Conservation (phyloP, 139 green algal genomes). For the Penium margaritaceum region DNA sequence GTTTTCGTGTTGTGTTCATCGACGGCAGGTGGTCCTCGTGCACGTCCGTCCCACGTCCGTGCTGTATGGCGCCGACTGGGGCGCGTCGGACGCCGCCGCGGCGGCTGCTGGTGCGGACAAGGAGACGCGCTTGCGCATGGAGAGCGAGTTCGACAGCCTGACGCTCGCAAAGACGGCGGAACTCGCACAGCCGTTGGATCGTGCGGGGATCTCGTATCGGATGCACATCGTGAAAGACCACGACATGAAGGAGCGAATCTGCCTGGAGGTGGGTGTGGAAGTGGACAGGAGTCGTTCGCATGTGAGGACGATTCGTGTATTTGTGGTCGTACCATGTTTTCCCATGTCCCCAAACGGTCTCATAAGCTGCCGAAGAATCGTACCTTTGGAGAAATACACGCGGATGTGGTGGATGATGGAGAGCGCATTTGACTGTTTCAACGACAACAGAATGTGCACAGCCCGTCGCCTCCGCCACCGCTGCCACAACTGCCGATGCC, state of each 20-base stretch:
- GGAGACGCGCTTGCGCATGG: neutral
- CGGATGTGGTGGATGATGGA: no score
- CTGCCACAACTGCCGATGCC: no score
- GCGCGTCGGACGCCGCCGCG: conserved; percentile 1
- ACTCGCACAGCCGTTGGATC: conserved; percentile 3
- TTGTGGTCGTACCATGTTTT: no score
- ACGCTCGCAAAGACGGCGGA: conserved; percentile 11
- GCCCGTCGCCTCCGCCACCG: no score
- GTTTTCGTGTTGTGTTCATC: no score
- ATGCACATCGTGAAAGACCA: conserved; percentile 41
- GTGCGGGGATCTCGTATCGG: conserved; percentile 7
- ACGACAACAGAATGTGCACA: no score
- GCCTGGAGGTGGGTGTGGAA: conserved; percentile 36
- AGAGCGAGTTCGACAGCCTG: conserved; percentile 18
- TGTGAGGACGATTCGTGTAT: no score
- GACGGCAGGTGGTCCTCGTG: conserved; percentile 18
- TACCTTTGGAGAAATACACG: no score
- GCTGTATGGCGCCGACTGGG: conserved; percentile 31
- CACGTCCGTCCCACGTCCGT: conserved; percentile 22
- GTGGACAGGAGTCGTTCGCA: no score
- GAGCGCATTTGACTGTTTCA: no score
- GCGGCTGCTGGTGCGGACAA: neutral
- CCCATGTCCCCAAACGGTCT: no score
- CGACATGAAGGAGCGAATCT: conserved; percentile 37
- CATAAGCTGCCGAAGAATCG: no score